Evolutionary conservation across 192 early-diverging fungal genomes (phyloP).

Genomic region (Chytriomyces hyalinus): DNA sequence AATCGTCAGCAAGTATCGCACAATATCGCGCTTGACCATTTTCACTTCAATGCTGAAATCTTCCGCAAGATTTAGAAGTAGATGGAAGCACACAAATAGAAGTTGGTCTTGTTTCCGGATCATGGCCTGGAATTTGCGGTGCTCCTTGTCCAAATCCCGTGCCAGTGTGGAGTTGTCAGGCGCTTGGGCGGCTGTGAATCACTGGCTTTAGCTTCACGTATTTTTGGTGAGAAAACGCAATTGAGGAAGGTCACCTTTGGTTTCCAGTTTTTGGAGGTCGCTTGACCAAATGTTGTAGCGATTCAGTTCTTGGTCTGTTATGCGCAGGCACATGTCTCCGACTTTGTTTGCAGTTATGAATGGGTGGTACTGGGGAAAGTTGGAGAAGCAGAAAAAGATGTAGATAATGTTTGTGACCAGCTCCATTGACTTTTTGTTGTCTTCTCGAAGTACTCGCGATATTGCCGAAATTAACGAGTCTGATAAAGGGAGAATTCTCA

Average conservation of each 20-base stretch:
- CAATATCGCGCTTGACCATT: slow-evolving; percentile 63
- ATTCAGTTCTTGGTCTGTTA: slow-evolving; percentile 55
- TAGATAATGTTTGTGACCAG: slow-evolving; percentile 63
- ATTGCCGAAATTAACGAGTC: slow-evolving; percentile 57
- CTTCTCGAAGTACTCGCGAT: slow-evolving; percentile 62
- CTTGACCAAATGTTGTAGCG: slow-evolving; percentile 53
- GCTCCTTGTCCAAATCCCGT: slow-evolving; percentile 52
- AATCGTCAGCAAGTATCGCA: slow-evolving; percentile 52
- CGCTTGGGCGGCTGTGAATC: slow-evolving; percentile 37
- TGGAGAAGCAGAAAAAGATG: slow-evolving; percentile 65
- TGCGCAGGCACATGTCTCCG: slow-evolving; percentile 63
- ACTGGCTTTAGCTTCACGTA: not conserved
- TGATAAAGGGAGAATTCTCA: not conserved
- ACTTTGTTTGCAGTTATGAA: slow-evolving; percentile 64
- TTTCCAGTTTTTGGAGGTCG: slow-evolving; percentile 53
- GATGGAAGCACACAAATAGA: slow-evolving; percentile 63
- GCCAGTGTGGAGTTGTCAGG: slow-evolving; percentile 41
- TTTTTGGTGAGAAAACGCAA: not conserved
- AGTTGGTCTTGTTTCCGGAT: slow-evolving; percentile 64
- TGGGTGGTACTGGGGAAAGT: slow-evolving; percentile 57
- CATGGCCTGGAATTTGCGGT: slow-evolving; percentile 61
- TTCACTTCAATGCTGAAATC: slow-evolving; percentile 63
- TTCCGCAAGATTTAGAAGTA: slow-evolving; percentile 61
- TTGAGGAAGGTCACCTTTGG: slow-evolving; percentile 32
- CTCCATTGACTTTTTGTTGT: slow-evolving; percentile 55